A percentile compares a stretch with the other conserved stretches of the same genome.
Evolutionary conservation across 768 basidiomycete species (phyloP).

Genomic region (Russula vinacea): DNA sequence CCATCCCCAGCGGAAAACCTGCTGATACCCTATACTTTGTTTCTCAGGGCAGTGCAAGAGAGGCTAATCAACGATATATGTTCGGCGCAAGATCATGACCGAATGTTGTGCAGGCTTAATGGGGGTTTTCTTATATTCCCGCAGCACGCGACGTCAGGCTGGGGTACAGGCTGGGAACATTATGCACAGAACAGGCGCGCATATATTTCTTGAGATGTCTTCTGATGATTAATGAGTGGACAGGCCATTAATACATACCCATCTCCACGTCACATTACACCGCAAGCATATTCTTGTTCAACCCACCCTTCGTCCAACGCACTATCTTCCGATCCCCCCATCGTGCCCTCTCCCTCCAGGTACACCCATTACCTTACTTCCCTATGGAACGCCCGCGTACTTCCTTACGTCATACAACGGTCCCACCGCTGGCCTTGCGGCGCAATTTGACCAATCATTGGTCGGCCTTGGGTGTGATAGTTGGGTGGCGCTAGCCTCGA

Average conservation of each 20-base stretch:
- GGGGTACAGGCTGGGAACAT: slow-evolving; percentile 65
- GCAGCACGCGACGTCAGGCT: slow-evolving; percentile 47
- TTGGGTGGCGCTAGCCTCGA: slow-evolving; percentile 39
- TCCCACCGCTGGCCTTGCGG: slow-evolving; percentile 56
- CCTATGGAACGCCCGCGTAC: slow-evolving; percentile 69
- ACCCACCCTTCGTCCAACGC: slow-evolving; percentile 55
- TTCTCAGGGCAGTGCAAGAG: slow-evolving; percentile 62
- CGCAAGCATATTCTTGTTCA: slow-evolving; percentile 57
- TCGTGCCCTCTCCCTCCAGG: slow-evolving; percentile 51
- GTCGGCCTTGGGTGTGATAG: slow-evolving; percentile 58
- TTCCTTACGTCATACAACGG: slow-evolving; percentile 69
- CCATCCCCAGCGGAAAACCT: slow-evolving; percentile 48
- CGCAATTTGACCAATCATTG: slow-evolving; percentile 63
- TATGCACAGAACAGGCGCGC: slow-evolving; percentile 47
- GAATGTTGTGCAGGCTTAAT: slow-evolving; percentile 50
- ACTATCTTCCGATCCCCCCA: slow-evolving; percentile 49
- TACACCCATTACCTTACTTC: slow-evolving; percentile 66
- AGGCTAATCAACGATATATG: slow-evolving; percentile 52
- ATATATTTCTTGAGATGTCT: slow-evolving; percentile 10
- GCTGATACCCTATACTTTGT: slow-evolving; percentile 42
- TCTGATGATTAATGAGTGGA: slow-evolving; percentile 25
- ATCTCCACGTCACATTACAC: slow-evolving; percentile 30
- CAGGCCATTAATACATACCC: slow-evolving; percentile 60
- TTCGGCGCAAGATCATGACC: slow-evolving; percentile 29
- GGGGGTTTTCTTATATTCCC: slow-evolving; percentile 62